A percentile compares a stretch with the other conserved stretches of the same genome.
Conservation (phyloP, 208 protist species). For the Crithidia sp. region DNA sequence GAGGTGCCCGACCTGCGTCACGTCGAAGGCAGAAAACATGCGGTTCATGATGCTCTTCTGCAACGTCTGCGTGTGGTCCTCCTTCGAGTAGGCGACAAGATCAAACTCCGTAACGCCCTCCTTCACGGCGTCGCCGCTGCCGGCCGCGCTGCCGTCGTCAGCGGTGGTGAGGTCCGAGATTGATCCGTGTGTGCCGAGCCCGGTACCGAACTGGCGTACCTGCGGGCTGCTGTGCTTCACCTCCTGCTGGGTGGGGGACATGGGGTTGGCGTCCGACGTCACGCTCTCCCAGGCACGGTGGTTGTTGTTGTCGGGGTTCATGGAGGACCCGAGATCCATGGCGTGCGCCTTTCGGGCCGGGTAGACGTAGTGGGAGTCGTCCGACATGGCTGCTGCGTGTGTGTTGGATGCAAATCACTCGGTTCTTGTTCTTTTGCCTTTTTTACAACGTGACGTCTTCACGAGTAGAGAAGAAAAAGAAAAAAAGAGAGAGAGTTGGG, state of each 20-base stretch:
- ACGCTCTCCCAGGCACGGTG: slow-evolving; percentile 11
- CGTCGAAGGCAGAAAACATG: slow-evolving; percentile 91
- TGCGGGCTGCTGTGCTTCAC: slow-evolving; percentile 36
- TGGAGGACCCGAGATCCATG: slow-evolving; percentile 39
- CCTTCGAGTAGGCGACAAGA: slow-evolving; percentile 82
- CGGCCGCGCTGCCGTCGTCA: neutral
- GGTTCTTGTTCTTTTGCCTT: no score
- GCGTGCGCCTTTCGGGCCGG: slow-evolving; percentile 44
- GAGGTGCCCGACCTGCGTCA: slow-evolving; percentile 79
- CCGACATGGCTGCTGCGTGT: slow-evolving; percentile 9
- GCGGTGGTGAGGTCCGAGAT: slow-evolving; percentile 13
- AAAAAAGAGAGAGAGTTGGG: no score
- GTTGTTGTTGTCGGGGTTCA: slow-evolving; percentile 18
- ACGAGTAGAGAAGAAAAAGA: no score
- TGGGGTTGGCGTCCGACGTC: slow-evolving; percentile 9
- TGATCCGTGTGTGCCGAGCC: slow-evolving; percentile 30
- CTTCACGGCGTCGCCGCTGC: neutral
- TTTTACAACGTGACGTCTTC: no score
- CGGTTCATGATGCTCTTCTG: slow-evolving; percentile 85
- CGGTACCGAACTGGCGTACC: slow-evolving; percentile 63
- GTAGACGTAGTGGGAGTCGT: slow-evolving; percentile 29
- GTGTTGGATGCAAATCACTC: neutral
- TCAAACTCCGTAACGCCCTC: slow-evolving; percentile 74
- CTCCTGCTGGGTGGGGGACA: slow-evolving; percentile 44
- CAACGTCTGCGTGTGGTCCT: slow-evolving; percentile 71